These are phyloP conservation scores for Rhodotorula taiwanensis DNA, from an alignment of 768 basidiomycete genomes.

Conservation along the genomic window DNA sequence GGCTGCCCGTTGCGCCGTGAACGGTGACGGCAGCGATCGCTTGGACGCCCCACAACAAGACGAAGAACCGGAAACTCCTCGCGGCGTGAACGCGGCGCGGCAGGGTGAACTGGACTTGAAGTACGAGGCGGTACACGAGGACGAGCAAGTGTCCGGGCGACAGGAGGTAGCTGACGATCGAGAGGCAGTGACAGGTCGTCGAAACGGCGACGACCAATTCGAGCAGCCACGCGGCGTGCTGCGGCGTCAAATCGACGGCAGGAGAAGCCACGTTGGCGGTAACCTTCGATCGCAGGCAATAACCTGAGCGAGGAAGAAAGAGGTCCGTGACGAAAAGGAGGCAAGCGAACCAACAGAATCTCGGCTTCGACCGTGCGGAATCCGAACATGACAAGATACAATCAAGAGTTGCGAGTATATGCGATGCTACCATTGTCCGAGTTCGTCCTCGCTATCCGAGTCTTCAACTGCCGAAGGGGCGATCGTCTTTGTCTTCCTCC, in stretches of 20 bases:
- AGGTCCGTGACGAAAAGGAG: too few relatives aligned
- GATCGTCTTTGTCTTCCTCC: too few relatives aligned
- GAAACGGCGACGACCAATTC: conserved; percentile 20
- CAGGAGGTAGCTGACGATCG: conserved; percentile 10
- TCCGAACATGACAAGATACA: neutral
- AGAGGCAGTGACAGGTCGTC: conserved; percentile 6
- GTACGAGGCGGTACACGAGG: conserved; percentile 6
- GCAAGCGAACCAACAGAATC: too few relatives aligned
- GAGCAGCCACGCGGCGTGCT: conserved; percentile 5
- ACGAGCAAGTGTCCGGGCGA: conserved; percentile 4
- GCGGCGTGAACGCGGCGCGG: conserved; percentile 14
- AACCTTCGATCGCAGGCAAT: too few relatives aligned
- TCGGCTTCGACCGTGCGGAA: too few relatives aligned
- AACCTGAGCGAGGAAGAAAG: too few relatives aligned
- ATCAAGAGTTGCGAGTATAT: neutral
- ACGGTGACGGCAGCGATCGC: too few relatives aligned
- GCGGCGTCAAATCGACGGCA: neutral
- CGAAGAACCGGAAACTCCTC: conserved; percentile 7
- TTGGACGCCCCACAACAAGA: neutral
- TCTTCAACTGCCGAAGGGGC: too few relatives aligned
- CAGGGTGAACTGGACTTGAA: conserved; percentile 15
- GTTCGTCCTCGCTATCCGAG: neutral
- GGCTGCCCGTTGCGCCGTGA: neutral
- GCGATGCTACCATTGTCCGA: neutral
- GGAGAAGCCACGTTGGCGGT: too few relatives aligned